Percentiles rank a stretch among this genome's conserved stretches.
These are phyloP conservation scores for Triangularia verruculosa DNA, from an alignment of 2,329 filamentous ascomycete genomes.

Conservation along the genomic window DNA sequence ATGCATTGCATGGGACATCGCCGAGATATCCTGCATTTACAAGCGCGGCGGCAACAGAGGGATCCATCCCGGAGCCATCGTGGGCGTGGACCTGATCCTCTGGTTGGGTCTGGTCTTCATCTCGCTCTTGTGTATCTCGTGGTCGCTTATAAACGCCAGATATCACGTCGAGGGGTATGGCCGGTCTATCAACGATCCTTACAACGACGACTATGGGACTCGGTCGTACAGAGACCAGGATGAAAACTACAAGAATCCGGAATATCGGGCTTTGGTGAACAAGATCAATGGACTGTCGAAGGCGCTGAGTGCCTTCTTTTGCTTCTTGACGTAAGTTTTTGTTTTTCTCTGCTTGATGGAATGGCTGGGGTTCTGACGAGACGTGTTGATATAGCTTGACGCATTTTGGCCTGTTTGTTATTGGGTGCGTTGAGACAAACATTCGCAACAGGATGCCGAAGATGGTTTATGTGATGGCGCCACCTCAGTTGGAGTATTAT, in stretches of 20 bases:
- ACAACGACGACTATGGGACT: background rate
- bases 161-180: background rate
- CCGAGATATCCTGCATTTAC: constrained; percentile 15
- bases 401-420: constrained; percentile 17
- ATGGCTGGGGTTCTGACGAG: background rate
- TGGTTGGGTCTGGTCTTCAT: constrained; percentile 13
- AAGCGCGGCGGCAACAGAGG: constrained; percentile 19
- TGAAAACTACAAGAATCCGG: background rate
- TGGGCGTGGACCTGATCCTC: constrained; percentile 20
- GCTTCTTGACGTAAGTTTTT: background rate
- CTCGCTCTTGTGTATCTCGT: background rate
- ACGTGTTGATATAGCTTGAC: constrained; percentile 5
- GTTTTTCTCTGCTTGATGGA: background rate
- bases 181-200: too few species aligned
- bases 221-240: background rate
- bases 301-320: background rate
- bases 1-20: constrained; percentile 10
- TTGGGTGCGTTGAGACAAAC: constrained; percentile 17
- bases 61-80: constrained; percentile 33
- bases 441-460: constrained; percentile 10
- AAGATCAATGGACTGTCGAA: background rate
- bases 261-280: background rate
- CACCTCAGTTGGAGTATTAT: background rate
- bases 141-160: background rate
- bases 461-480: constrained; percentile 4